phyloP scores from a whole-genome alignment of 2,329 filamentous ascomycete species.

The Penicillium sp. region DNA sequence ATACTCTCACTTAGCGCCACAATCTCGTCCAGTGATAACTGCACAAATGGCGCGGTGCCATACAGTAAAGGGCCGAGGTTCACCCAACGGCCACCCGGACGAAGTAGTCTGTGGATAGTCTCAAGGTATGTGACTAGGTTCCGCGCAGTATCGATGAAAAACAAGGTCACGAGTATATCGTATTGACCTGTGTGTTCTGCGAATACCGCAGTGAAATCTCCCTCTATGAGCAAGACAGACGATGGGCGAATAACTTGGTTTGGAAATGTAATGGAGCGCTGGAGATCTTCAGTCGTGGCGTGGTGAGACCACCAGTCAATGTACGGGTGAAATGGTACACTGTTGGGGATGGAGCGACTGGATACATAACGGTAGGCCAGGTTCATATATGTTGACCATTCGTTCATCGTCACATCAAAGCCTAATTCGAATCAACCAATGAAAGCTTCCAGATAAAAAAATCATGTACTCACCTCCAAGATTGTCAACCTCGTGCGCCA shows the following conservation, averaged over 20 bases:
- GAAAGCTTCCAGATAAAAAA: not conserved
- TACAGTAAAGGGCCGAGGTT: slow-evolving; percentile 58
- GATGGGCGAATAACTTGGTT: slow-evolving; percentile 37
- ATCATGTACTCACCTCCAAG: slow-evolving; percentile 36
- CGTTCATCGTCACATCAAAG: slow-evolving; percentile 55
- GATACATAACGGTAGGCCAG: slow-evolving; percentile 52
- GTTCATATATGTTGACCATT: slow-evolving; percentile 60
- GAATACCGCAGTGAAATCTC: slow-evolving; percentile 53
- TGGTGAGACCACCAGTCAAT: slow-evolving; percentile 59
- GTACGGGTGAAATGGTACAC: slow-evolving; percentile 48
- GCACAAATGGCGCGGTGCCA: slow-evolving; percentile 54
- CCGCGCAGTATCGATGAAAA: slow-evolving; percentile 61
- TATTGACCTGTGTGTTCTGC: slow-evolving; percentile 29
- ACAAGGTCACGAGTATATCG: slow-evolving; percentile 55
- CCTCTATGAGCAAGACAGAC: slow-evolving; percentile 47
- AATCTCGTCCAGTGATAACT: slow-evolving; percentile 56
- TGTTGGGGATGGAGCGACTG: slow-evolving; percentile 19
- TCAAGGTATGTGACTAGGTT: slow-evolving; percentile 57
- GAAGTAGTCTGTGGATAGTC: slow-evolving; percentile 50
- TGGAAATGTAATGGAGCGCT: slow-evolving; percentile 48
- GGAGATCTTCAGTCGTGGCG: slow-evolving; percentile 47
- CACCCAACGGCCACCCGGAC: slow-evolving; percentile 52
- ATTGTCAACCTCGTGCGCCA: slow-evolving; percentile 52
- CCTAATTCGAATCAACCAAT: slow-evolving; percentile 24
- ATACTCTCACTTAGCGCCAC: slow-evolving; percentile 48